Percentiles rank a stretch among this genome's conserved stretches.
Evolutionary conservation across 345 rosid species (phyloP).

Genomic region (Aquilaria yunnanensis): DNA sequence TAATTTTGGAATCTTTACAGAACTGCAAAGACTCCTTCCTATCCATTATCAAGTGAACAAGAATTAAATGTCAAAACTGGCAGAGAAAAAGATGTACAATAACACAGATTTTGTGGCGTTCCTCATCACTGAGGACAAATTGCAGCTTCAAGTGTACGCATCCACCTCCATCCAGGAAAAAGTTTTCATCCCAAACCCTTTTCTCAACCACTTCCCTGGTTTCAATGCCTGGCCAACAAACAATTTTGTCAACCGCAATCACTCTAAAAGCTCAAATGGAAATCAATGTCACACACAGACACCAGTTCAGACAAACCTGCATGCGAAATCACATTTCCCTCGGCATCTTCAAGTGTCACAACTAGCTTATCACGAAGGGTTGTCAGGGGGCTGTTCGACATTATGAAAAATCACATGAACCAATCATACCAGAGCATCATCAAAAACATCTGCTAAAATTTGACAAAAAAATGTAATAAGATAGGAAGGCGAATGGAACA

Average conservation of each 20-base stretch:
- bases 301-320: constrained; percentile 30
- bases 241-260: constrained; percentile 10
- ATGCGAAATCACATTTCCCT: constrained; percentile 51
- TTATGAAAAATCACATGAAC: constrained; percentile 6
- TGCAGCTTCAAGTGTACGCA: constrained; percentile 67
- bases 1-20: too few species aligned
- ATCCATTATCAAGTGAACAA: not conserved
- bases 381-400: constrained; percentile 64
- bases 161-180: constrained; percentile 71
- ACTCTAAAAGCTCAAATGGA: constrained; percentile 7
- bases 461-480: not conserved
- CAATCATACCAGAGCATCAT: too few species aligned
- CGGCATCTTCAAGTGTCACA: constrained; percentile 44
- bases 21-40: too few species aligned
- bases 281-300: not conserved
- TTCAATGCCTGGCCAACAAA: constrained; percentile 44
- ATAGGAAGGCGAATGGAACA: too few species aligned
- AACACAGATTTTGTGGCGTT: constrained; percentile 52
- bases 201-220: constrained; percentile 71
- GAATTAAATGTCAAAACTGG: not conserved
- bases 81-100: constrained; percentile 35
- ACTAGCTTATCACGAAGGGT: constrained; percentile 63
- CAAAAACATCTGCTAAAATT: too few species aligned
- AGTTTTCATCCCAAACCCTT: constrained; percentile 61
- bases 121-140: constrained; percentile 79